Conservation (phyloP, 495 filamentous ascomycete genomes). For the Daldinia decipiens region DNA sequence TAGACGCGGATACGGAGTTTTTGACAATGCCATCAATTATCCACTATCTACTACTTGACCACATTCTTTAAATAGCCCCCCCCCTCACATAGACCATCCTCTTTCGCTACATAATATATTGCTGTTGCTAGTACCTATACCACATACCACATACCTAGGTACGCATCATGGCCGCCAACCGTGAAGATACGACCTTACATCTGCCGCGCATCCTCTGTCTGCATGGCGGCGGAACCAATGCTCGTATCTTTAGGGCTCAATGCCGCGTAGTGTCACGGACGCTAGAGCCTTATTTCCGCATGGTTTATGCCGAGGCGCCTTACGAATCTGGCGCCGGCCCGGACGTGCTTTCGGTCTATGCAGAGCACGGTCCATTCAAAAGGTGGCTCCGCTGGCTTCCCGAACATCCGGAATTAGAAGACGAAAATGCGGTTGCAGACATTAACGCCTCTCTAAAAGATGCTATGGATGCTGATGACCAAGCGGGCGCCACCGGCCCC, state of each 20-base stretch:
- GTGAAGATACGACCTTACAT: constrained; percentile 44
- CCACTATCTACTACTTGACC: neutral
- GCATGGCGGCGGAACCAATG: constrained; percentile 73
- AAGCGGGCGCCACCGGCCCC: constrained; percentile 56
- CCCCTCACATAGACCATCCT: neutral
- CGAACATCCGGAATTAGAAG: constrained; percentile 59
- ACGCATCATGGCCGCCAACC: constrained; percentile 23
- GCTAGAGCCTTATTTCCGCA: constrained; percentile 63
- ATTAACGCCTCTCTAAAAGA: constrained; percentile 51
- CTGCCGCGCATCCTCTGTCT: constrained; percentile 73
- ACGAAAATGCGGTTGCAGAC: constrained; percentile 30
- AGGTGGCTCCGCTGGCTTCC: constrained; percentile 67
- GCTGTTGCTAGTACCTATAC: too few relatives aligned
- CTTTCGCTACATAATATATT: neutral
- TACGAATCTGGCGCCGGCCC: constrained; percentile 61
- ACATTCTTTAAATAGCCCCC: neutral
- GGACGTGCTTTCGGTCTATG: constrained; percentile 64
- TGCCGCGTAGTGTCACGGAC: constrained; percentile 60
- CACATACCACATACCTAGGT: too few relatives aligned
- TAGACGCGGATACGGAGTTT: neutral
- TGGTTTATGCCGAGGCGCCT: constrained; percentile 69
- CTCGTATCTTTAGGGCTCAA: constrained; percentile 67
- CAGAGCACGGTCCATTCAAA: constrained; percentile 65
- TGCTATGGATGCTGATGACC: constrained; percentile 53
- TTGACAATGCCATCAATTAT: neutral